Base-by-base conservation (phyloP, 1,284 basidiomycete species). In the Boletus sp. region DNA sequence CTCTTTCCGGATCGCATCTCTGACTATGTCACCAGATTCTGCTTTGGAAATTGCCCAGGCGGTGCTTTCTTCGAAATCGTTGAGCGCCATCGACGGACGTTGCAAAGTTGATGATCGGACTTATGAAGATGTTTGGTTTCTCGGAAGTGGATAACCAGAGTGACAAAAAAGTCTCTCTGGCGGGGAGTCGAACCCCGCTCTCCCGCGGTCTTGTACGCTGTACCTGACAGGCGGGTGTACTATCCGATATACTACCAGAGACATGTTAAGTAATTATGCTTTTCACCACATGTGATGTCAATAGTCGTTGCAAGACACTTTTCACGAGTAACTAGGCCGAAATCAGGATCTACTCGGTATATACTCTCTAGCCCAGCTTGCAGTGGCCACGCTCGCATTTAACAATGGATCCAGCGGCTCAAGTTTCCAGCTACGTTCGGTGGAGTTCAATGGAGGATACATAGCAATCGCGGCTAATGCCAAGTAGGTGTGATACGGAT, bases 401-500 rank as follows among this genome's bases (percentile, higher is more conserved):
- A 90, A 74, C 41, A 83, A 64, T 0, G 84, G 76, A 54, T 92
- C 80, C 14, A 93, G 64, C 1, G 66, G 63, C 16, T 74, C 71
- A 9, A 92, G 70, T 41, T 58, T 67, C 88, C 79, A 90, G 35
- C 75, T 74, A 46, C 53, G 50, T 19, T 61, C 60, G 8, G 64
- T 54, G 27, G 69, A 68, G 26, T 65, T 61, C 32, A 59, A 52
- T 8, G 77, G 76, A 9, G 78, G 75, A 53, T 81, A 81, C 55
- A 93, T 73, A 2, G 88, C 76, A 27, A 94, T 61, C 0, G 88
- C 84, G 0, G 93, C 92, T 19, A 95, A 70, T 2, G 90, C 84
- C 23, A 96, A 75, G 65, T 95, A 96, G 0, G 91, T 93, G 59
- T 96, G 93, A 66, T 84, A 94, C 8, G 89, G 93, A 72, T 95